Conservation (phyloP, 148 eudicot genomes). For the Fagopyrum esculentum region DNA sequence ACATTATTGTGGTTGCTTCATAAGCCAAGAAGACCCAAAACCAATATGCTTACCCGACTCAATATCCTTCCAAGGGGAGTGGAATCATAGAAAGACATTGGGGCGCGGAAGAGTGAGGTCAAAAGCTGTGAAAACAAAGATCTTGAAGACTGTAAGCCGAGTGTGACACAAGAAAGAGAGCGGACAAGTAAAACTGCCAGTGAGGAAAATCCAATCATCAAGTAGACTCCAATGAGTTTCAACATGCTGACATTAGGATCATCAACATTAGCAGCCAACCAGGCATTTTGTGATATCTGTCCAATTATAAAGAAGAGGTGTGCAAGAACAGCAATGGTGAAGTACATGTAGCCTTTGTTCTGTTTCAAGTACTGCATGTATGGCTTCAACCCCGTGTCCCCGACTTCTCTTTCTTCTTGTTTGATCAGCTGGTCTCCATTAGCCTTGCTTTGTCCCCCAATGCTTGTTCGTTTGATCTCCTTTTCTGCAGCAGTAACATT, state of each 20-base stretch:
- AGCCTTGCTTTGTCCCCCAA: conserved; percentile 24
- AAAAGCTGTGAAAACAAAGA: conserved; percentile 62
- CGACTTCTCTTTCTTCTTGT: conserved; percentile 76
- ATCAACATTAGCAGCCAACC: conserved; percentile 92
- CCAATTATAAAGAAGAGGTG: conserved; percentile 41
- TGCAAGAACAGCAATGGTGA: conserved; percentile 36
- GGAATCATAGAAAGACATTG: conserved; percentile 89
- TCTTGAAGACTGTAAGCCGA: conserved; percentile 73
- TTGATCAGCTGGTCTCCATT: conserved; percentile 60
- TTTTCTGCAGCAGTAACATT: conserved; percentile 21
- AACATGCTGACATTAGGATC: conserved; percentile 46
- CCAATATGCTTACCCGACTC: conserved; percentile 49
- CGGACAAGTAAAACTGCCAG: conserved; percentile 43
- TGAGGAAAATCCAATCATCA: conserved; percentile 49
- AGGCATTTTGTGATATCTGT: conserved; percentile 69
- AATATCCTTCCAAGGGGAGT: conserved; percentile 92
- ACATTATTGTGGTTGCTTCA: background rate
- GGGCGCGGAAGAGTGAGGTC: conserved; percentile 73
- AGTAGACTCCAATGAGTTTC: conserved; percentile 62
- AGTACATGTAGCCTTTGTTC: conserved; percentile 54
- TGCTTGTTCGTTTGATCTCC: conserved; percentile 34
- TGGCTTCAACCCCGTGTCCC: conserved; percentile 75
- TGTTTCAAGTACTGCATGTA: conserved; percentile 63
- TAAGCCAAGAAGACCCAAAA: background rate
- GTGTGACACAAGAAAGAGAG: conserved; percentile 41